These are phyloP conservation scores for Beauveria asiatica DNA, from an alignment of 2,329 filamentous ascomycete genomes.

Conservation along the genomic window DNA sequence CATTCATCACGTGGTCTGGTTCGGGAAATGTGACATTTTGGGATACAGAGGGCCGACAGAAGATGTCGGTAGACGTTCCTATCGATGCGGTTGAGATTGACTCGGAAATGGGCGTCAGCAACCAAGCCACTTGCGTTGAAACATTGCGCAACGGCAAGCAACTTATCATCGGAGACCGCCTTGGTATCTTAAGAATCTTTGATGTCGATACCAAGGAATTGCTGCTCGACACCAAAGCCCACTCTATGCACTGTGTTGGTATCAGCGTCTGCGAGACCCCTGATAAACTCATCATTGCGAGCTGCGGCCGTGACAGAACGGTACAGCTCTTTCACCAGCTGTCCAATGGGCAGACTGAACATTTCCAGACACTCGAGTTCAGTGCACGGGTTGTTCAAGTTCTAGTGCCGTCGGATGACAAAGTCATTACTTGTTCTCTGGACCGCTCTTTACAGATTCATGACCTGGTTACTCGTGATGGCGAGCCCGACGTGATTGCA, in stretches of 20 bases:
- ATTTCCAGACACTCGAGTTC: conserved; percentile 91
- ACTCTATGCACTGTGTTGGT: conserved; percentile 75
- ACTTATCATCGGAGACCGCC: conserved; percentile 76
- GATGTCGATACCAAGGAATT: conserved; percentile 53
- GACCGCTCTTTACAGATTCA: conserved; percentile 82
- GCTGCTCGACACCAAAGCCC: conserved; percentile 70
- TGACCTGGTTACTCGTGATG: conserved; percentile 64
- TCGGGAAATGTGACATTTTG: conserved; percentile 77
- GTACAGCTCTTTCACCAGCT: conserved; percentile 73
- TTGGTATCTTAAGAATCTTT: conserved; percentile 70
- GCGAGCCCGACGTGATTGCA: conserved; percentile 56
- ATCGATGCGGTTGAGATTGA: conserved; percentile 53
- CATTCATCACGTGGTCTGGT: conserved; percentile 84
- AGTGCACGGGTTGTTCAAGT: conserved; percentile 71
- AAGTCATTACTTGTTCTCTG: conserved; percentile 75
- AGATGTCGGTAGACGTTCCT: conserved; percentile 54
- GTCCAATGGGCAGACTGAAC: conserved; percentile 51
- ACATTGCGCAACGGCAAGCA: conserved; percentile 54
- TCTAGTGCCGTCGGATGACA: conserved; percentile 66
- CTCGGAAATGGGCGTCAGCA: conserved; percentile 42
- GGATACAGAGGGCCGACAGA: conserved; percentile 63
- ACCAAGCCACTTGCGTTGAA: conserved; percentile 52
- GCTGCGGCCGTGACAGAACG: conserved; percentile 82
- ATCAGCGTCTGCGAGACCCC: conserved; percentile 63
- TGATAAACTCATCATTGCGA: conserved; percentile 61